Base-by-base conservation (phyloP, 768 basidiomycete genomes). In the Phanerochaete sordida region DNA sequence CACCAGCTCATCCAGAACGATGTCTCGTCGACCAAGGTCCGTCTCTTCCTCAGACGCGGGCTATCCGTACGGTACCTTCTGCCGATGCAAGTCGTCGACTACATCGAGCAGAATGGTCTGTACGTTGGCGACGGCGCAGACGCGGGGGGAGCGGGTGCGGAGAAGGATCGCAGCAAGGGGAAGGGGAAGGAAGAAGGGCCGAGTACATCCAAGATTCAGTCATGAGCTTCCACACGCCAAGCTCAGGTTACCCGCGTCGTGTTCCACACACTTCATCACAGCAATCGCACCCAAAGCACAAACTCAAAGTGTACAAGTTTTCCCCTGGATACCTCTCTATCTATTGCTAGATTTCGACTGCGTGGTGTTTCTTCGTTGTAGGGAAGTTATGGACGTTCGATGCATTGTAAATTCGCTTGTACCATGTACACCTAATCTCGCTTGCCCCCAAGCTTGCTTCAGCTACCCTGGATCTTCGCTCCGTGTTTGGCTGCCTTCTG, bases 1-100 rank as follows among this genome's bases (percentile, higher is more conserved):
- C 88, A 91, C 57, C 95, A 97, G 73, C 82, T 96, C 57, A 96
- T 98, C 64, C 94, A 96, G 76, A 98, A 98, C 70, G 95, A 98
- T 70, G 95, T 98, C 47, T 95, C 93, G 7, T 94, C 91, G 64
- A 97, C 95, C 23, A 98, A 97, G 79, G 93, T 85, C 64, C 87
- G 90, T 33, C 72, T 91, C 30, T 90, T 92, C 76, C 77, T 93
- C 55, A 80, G 90, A 67, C 81, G 90, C 64, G 91, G 91, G 12
- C 81, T 93, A 30, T 91, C 88, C 31, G 85, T 90, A 64, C 87
- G 91, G 65, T 99, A 98, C 75, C 83, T 99, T 44, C 81, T 98
- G 52, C 97, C 97, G 11, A 83, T 88, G 53, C 83, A 86, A 37
- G 96, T 98, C 50, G 92, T 95, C 61, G 87, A 95, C 63, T 99